phyloP scores from a whole-genome alignment of 2,329 filamentous ascomycete species.

The Aspergillus fijiensis region DNA sequence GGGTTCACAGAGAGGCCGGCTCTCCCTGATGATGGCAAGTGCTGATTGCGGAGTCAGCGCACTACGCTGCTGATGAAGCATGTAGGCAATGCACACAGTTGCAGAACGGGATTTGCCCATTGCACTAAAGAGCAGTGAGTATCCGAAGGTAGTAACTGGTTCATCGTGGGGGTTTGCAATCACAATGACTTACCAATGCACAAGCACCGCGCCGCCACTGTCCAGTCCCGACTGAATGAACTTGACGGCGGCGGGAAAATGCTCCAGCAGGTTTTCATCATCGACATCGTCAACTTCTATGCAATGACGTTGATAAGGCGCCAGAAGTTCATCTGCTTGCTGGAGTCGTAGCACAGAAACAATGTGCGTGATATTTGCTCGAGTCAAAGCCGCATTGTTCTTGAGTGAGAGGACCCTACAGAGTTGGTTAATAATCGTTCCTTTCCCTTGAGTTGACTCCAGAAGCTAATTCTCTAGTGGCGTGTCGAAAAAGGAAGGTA shows the following conservation, averaged over 20 bases:
- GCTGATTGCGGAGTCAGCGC: slow-evolving; percentile 63
- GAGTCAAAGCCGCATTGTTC: slow-evolving; percentile 66
- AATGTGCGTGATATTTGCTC: slow-evolving; percentile 81
- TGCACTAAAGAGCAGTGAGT: slow-evolving; percentile 58
- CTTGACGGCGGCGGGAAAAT: slow-evolving; percentile 73
- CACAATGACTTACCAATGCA: slow-evolving; percentile 65
- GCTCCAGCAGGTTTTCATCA: slow-evolving; percentile 79
- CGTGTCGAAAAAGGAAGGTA: slow-evolving; percentile 1
- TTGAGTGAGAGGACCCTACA: slow-evolving; percentile 77
- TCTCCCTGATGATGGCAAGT: slow-evolving; percentile 66
- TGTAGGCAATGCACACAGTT: slow-evolving; percentile 77
- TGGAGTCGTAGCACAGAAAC: slow-evolving; percentile 75
- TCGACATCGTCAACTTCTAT: slow-evolving; percentile 90
- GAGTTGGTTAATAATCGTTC: slow-evolving; percentile 4
- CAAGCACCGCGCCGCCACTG: slow-evolving; percentile 59
- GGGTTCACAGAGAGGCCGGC: slow-evolving; percentile 77
- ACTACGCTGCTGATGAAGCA: slow-evolving; percentile 64
- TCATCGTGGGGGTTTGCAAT: not conserved
- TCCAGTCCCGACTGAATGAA: slow-evolving; percentile 80
- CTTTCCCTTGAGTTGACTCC: no score
- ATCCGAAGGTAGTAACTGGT: not conserved
- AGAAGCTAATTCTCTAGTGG: slow-evolving; percentile 5
- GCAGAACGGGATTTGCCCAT: slow-evolving; percentile 96
- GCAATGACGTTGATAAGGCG: slow-evolving; percentile 68
- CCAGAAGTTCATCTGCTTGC: slow-evolving; percentile 56